phyloP scores from a whole-genome alignment of 768 basidiomycete genomes.

The Mycena rosella region DNA sequence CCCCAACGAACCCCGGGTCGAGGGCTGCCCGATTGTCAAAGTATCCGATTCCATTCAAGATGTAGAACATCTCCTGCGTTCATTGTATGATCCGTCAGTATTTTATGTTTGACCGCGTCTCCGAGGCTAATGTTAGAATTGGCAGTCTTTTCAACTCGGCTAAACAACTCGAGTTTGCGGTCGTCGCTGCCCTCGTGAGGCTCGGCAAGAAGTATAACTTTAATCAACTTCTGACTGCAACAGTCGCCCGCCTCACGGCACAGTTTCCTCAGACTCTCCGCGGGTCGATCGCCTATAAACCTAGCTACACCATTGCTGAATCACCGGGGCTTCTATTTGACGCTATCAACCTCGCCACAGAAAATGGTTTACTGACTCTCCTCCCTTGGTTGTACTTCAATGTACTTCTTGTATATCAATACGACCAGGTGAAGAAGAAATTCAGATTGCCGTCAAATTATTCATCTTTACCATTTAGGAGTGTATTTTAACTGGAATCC shows the following conservation, averaged over 20 bases:
- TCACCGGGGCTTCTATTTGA: background rate
- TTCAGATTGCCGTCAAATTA: background rate
- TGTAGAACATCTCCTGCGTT: slow-evolving; percentile 13
- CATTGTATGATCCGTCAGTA: slow-evolving; percentile 14
- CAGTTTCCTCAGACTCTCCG: background rate
- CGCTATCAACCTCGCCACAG: slow-evolving; percentile 3
- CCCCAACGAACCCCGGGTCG: slow-evolving; percentile 16
- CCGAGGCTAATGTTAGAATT: background rate
- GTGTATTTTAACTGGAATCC: background rate
- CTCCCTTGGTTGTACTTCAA: slow-evolving; percentile 6
- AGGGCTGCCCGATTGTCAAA: slow-evolving; percentile 36
- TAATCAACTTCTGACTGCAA: background rate
- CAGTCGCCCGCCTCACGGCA: background rate
- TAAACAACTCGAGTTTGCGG: background rate
- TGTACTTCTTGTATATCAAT: background rate
- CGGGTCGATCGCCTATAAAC: background rate
- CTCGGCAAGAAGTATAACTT: background rate
- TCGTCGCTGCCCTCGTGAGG: background rate
- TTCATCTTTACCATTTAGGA: background rate
- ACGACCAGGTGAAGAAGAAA: no score
- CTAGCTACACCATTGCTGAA: background rate
- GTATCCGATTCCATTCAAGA: slow-evolving; percentile 42
- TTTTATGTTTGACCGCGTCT: no score
- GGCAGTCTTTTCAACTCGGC: background rate
- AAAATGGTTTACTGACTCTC: background rate